Base-by-base conservation (phyloP, 2,329 filamentous ascomycete genomes). In the Fusarium globosum region DNA sequence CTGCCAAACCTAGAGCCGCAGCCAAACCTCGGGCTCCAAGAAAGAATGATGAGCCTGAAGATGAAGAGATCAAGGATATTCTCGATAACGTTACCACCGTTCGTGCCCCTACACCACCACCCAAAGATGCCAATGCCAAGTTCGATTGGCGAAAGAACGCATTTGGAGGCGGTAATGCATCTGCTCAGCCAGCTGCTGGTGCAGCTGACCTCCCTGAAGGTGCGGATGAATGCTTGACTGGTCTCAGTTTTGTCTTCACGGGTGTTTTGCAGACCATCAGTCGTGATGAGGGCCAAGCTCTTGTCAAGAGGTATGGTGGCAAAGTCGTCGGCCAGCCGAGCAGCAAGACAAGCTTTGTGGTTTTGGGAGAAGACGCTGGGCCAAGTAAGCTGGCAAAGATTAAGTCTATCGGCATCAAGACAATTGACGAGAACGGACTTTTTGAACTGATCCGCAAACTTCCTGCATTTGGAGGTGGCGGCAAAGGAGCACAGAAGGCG, bases 371-470 rank as follows among this genome's bases (percentile, higher is more conserved):
- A 33, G 96, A 98, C 81, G 96, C 97, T 30, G 96, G 96, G 0
- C 96, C 96, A 2, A 97, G 93, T 82, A 99, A 99, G 81, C 86
- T 99, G 45, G 87, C 92, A 74, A 98, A 95, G 75, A 98, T 99
- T 75, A 87, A 89, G 64, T 88, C 94, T 26, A 85, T 93, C 76
- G 90, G 90, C 0, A 90, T 98, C 80, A 98, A 95, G 82, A 97
- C 95, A 0, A 98, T 99, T 79, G 92, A 98, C 77, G 97, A 99
- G 80, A 90, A 97, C 75, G 97, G 96, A 2, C 85, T 99, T 6
- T 97, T 97, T 75, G 92, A 93, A 67, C 88, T 99, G 49, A 97
- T 99, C 75, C 88, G 90, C 68, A 86, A 85, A 35, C 87, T 98
- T 59, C 96, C 96, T 43, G 93, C 94, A 2, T 93, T 94, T 78